Evolutionary conservation across 371 early-diverging fungal genomes (phyloP).

Genomic region (Nematocida ausubeli): DNA sequence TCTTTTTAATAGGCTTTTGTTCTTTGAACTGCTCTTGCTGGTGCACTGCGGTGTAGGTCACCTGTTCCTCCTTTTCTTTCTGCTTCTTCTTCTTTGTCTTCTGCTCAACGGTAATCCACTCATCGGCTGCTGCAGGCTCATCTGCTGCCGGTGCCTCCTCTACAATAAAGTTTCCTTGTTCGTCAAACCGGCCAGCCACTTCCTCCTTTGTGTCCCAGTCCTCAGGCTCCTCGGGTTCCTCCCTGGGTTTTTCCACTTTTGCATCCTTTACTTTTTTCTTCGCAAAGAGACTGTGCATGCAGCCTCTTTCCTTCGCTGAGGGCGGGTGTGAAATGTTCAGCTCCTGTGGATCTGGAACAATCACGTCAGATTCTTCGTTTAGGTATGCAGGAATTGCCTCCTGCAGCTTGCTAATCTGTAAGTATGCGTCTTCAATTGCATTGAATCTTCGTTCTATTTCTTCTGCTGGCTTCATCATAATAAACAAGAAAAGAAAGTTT

Average conservation of each 20-base stretch:
- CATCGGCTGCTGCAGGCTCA: not conserved
- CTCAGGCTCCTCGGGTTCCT: conserved; percentile 15
- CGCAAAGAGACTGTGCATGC: not conserved
- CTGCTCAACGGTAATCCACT: conserved; percentile 11
- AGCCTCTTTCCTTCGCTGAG: conserved; percentile 7
- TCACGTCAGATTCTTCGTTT: conserved; percentile 39
- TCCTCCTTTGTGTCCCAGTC: conserved; percentile 50
- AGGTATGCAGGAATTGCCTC: conserved; percentile 36
- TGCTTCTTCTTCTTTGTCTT: conserved; percentile 33
- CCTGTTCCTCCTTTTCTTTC: conserved; percentile 1
- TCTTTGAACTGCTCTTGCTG: conserved; percentile 1
- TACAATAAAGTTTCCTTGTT: conserved; percentile 44
- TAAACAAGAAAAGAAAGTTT: conserved; percentile 16
- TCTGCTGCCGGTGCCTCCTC: not conserved
- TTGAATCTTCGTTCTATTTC: not conserved
- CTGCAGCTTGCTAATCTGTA: not conserved
- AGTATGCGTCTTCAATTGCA: conserved; percentile 13
- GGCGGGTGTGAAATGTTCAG: conserved; percentile 4
- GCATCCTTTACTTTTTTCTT: conserved; percentile 1
- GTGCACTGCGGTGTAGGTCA: conserved; percentile 28
- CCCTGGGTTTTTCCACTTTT: conserved; percentile 11
- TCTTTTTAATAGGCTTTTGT: not conserved
- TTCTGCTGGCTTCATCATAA: conserved; percentile 26
- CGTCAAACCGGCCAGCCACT: conserved; percentile 28
- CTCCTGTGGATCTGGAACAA: conserved; percentile 24